These are phyloP conservation scores for Phytophthora foliorum DNA, from an alignment of 352 stramenopile genomes.

Conservation along the genomic window DNA sequence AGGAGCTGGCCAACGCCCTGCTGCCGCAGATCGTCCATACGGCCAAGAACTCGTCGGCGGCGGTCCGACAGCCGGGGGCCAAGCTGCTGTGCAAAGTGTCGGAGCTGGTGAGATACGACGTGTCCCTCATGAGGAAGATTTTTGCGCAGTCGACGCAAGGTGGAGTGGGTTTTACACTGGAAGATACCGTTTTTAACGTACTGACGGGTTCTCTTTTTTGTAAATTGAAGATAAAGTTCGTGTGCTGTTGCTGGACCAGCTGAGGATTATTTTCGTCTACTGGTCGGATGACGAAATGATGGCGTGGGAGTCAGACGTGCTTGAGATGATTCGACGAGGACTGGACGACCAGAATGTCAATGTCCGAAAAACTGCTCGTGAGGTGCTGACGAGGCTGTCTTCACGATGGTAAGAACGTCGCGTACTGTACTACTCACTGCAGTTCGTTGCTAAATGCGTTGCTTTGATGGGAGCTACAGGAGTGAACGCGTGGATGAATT, in stretches of 20 bases:
- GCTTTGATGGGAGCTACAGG: slow-evolving; percentile 33
- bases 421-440: not conserved
- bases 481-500: slow-evolving; percentile 61
- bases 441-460: too few species aligned
- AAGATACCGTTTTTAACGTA: not conserved
- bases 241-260: slow-evolving; percentile 64
- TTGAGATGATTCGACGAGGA: slow-evolving; percentile 59
- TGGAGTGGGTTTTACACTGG: slow-evolving; percentile 12
- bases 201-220: slow-evolving; percentile 2
- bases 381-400: slow-evolving; percentile 57
- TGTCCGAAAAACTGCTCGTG: slow-evolving; percentile 57
- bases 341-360: slow-evolving; percentile 51
- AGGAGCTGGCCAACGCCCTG: slow-evolving; percentile 66
- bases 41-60: slow-evolving; percentile 61
- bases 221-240: slow-evolving; percentile 56
- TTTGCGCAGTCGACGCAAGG: slow-evolving; percentile 56
- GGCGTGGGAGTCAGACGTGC: slow-evolving; percentile 53
- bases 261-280: slow-evolving; percentile 61
- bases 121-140: slow-evolving; percentile 57
- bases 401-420: slow-evolving; percentile 51
- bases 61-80: slow-evolving; percentile 60
- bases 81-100: slow-evolving; percentile 65
- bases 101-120: slow-evolving; percentile 68
- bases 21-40: slow-evolving; percentile 58
- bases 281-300: slow-evolving; percentile 63